Conservation (phyloP, 257 asterid species). For the Eucommia ulmoides region DNA sequence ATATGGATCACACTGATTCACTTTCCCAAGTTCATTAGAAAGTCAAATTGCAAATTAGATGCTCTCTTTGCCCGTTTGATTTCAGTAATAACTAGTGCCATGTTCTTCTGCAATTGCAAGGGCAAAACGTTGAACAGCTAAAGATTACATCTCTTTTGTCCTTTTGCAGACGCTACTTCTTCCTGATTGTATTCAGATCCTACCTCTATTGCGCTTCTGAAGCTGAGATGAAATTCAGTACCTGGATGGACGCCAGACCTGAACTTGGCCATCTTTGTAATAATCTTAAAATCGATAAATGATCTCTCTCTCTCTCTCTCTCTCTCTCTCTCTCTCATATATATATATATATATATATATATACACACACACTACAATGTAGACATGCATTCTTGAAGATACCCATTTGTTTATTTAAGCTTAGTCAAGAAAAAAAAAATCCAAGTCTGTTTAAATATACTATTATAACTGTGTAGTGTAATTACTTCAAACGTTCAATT, state of each 20-base stretch:
- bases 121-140: not conserved
- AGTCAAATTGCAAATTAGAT: not conserved
- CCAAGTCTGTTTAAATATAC: too few relatives aligned
- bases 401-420: too few relatives aligned
- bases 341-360: too few relatives aligned
- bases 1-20: not conserved
- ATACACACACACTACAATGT: too few relatives aligned
- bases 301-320: too few relatives aligned
- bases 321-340: too few relatives aligned
- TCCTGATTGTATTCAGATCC: slow-evolving; percentile 80
- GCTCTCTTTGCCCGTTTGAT: not conserved
- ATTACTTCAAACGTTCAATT: too few relatives aligned
- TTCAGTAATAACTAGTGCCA: not conserved
- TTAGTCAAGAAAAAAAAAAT: too few relatives aligned
- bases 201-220: slow-evolving; percentile 67
- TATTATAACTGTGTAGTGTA: too few relatives aligned
- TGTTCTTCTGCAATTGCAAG: not conserved
- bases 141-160: slow-evolving; percentile 7
- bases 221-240: slow-evolving; percentile 40
- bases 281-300: slow-evolving; percentile 66
- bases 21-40: not conserved
- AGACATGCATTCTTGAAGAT: too few relatives aligned
- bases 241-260: slow-evolving; percentile 93
- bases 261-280: slow-evolving; percentile 90
- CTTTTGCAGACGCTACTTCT: slow-evolving; percentile 81